Evolutionary conservation across 495 filamentous ascomycete species (phyloP).

Genomic region (Penicillium macrosclerotiorum): DNA sequence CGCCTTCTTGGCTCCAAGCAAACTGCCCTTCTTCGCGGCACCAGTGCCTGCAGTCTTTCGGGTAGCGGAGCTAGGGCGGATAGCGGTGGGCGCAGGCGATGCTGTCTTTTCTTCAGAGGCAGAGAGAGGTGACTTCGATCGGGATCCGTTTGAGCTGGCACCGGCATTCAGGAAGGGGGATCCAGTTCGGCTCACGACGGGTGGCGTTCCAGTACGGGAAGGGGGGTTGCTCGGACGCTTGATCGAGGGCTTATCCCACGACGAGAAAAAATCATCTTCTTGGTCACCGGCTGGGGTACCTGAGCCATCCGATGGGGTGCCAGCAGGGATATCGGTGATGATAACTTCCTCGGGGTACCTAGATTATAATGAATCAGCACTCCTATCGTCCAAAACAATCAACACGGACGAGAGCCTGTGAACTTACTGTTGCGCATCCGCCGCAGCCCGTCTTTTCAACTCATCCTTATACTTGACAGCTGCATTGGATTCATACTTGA

Average conservation of each 20-base stretch:
- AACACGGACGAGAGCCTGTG: not conserved
- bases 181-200: conserved; percentile 75
- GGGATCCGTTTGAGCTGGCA: conserved; percentile 66
- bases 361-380: conserved; percentile 20
- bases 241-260: conserved; percentile 96
- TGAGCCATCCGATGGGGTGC: conserved; percentile 57
- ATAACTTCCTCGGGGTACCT: conserved; percentile 87
- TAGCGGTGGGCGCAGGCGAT: conserved; percentile 53
- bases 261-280: conserved; percentile 96
- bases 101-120: conserved; percentile 52
- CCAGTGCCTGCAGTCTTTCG: conserved; percentile 63
- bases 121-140: conserved; percentile 79
- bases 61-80: conserved; percentile 72
- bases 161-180: conserved; percentile 84
- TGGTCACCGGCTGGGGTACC: conserved; percentile 72
- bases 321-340: conserved; percentile 70
- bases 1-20: conserved; percentile 87
- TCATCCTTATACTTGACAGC: conserved; percentile 97
- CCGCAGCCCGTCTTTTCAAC: conserved; percentile 74
- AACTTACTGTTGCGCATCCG: conserved; percentile 74
- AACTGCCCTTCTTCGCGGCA: conserved; percentile 72
- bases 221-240: conserved; percentile 94
- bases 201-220: conserved; percentile 86
- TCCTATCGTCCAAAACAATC: not conserved
- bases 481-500: conserved; percentile 88